Evolutionary conservation across 257 asterid genomes (phyloP), one percentile per base, ranked within the genome.

Genomic region (Oldenlandia corymbosa): DNA sequence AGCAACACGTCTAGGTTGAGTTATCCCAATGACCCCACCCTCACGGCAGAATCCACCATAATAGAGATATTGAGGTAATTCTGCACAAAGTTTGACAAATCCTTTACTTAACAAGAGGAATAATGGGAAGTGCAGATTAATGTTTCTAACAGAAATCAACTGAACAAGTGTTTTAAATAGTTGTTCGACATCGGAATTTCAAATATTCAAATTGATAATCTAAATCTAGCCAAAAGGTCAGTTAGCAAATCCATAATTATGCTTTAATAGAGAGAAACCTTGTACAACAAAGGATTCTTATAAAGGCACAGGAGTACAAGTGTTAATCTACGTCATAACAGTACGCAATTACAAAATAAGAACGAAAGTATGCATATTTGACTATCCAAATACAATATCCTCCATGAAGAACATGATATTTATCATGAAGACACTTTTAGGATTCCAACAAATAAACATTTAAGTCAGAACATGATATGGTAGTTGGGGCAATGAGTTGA

Each of bases 1-100:
- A 50, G 99, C 99, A 75, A 92, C 99, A 68, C 99, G 97, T 66
- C 99, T 85, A 65, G 99, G 97, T 77, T 89, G 99, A 62, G 97
- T 89, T 74, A 92, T 68, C 69, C 99, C 99, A 62, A 92, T 87
- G 60, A 84, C 72, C 63, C 98, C 90, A 57, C 95, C 93, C 70
- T 78, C 84, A 61, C 79, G 78, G 72, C 91, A 85, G 71, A 89
- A 89, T 60, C 99, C 96, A 57, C 95, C 93, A 71, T 85, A 73
- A 53, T 65, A 76, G 54, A 92, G 85, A 76, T 82, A 92, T 73
- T 92, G 98, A 65, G 98, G 98, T 56, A 92, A 69, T 76, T 92
- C 98, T 92, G 95, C 9, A 31, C 30, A 37, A 68, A 70, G 76
- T 64, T 20, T 53, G 60, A 58, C 41, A 55, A n/a, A n/a, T n/a